A percentile compares a stretch with the other conserved stretches of the same genome.
phyloP scores from a whole-genome alignment of 2,329 filamentous ascomycete genomes.

The Aspergillus sp. region DNA sequence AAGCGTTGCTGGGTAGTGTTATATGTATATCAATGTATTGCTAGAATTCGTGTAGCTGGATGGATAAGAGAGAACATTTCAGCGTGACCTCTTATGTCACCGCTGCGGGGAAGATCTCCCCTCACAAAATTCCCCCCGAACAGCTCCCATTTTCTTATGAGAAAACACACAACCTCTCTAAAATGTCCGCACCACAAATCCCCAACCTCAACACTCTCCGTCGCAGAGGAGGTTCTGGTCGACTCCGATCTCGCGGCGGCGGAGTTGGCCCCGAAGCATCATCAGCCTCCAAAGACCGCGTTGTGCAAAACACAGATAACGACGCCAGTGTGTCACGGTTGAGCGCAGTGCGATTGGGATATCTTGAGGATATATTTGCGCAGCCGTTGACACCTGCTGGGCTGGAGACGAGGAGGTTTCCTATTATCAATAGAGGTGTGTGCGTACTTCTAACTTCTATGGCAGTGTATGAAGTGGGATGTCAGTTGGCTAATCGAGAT shows the following conservation, averaged over 20 bases:
- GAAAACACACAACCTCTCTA: constrained; percentile 13
- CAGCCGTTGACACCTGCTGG: constrained; percentile 55
- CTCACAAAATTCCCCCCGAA: constrained; percentile 2
- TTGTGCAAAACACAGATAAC: constrained; percentile 82
- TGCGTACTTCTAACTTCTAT: constrained; percentile 9
- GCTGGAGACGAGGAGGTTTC: constrained; percentile 58
- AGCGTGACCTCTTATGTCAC: not conserved
- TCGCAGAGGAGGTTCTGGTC: constrained; percentile 43
- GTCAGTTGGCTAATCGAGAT: constrained; percentile 3
- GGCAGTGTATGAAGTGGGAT: constrained; percentile 8
- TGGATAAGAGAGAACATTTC: not conserved
- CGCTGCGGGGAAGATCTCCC: not conserved
- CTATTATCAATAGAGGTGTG: constrained; percentile 86
- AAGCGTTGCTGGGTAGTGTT: not conserved
- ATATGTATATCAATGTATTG: not conserved
- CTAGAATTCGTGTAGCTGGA: not conserved
- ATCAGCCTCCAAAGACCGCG: constrained; percentile 52
- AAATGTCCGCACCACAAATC: constrained; percentile 67
- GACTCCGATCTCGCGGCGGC: constrained; percentile 40
- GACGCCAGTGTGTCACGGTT: constrained; percentile 84
- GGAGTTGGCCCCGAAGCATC: constrained; percentile 17
- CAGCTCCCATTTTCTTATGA: constrained; percentile 11
- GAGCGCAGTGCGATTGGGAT: constrained; percentile 80
- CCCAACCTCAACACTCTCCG: constrained; percentile 66
- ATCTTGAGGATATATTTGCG: constrained; percentile 76